phyloP scores from a whole-genome alignment of 2,329 filamentous ascomycete species.

The Fusarium solani-melongenae region DNA sequence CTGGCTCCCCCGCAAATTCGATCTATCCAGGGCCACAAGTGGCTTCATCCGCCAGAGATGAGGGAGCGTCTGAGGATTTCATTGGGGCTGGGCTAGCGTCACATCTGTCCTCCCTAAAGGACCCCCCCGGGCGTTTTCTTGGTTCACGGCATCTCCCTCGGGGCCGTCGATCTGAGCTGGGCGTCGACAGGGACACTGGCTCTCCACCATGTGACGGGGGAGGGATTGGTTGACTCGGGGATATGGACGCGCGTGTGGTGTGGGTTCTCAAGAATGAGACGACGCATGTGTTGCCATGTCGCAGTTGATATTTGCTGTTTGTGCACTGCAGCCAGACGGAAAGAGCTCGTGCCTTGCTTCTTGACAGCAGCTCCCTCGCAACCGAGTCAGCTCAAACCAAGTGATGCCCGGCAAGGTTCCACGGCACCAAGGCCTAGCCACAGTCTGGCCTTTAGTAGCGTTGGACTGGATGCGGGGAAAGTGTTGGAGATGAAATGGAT shows the following conservation, averaged over 20 bases:
- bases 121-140: background rate
- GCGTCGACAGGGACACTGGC: slow-evolving; percentile 1
- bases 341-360: background rate
- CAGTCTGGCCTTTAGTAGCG: background rate
- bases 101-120: background rate
- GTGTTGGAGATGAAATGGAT: slow-evolving; percentile 20
- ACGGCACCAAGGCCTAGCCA: background rate
- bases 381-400: background rate
- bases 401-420: background rate
- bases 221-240: slow-evolving; percentile 20
- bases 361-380: background rate
- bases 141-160: slow-evolving; percentile 13
- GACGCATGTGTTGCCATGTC: slow-evolving; percentile 7
- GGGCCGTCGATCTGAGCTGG: slow-evolving; percentile 21
- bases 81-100: background rate
- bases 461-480: slow-evolving; percentile 23
- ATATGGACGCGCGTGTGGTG: slow-evolving; percentile 17
- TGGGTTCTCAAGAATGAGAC: slow-evolving; percentile 15
- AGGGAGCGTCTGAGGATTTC: background rate
- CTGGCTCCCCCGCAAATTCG: slow-evolving; percentile 30
- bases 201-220: background rate
- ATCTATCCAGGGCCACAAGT: slow-evolving; percentile 7
- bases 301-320: background rate
- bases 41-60: background rate
- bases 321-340: background rate